A percentile compares a stretch with the other conserved stretches of the same genome.
These are phyloP conservation scores for Blastobotrys malaysiensis DNA, from an alignment of 1,139 yeast genomes.

Conservation along the genomic window DNA sequence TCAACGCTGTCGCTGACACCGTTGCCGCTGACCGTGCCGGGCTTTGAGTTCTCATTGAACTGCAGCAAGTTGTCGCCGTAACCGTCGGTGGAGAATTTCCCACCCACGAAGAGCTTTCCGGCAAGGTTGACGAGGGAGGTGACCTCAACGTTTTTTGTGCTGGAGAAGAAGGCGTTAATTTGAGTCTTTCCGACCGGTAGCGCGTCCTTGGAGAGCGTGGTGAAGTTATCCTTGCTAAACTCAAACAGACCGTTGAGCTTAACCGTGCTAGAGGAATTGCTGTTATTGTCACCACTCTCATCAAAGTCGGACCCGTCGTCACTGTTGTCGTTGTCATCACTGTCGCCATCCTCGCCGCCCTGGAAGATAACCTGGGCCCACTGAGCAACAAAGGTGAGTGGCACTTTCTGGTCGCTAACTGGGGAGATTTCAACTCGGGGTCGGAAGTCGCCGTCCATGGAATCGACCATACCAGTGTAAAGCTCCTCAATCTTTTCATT, in stretches of 20 bases:
- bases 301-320: conserved; percentile 17
- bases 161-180: conserved; percentile 48
- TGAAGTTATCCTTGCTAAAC: conserved; percentile 66
- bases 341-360: conserved; percentile 25
- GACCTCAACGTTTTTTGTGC: conserved; percentile 39
- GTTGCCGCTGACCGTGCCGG: conserved; percentile 20
- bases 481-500: conserved; percentile 75
- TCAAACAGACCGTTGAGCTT: conserved; percentile 74
- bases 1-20: conserved; percentile 41
- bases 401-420: conserved; percentile 36
- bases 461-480: conserved; percentile 62
- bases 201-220: conserved; percentile 35
- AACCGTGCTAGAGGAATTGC: conserved; percentile 26
- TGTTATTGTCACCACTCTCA: conserved; percentile 7
- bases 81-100: conserved; percentile 43
- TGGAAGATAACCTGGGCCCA: conserved; percentile 49
- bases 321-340: conserved; percentile 2
- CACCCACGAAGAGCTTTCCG: conserved; percentile 40
- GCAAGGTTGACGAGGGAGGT: conserved; percentile 31
- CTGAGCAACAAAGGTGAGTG: conserved; percentile 63
- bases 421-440: conserved; percentile 46
- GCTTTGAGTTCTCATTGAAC: conserved; percentile 15
- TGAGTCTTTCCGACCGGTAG: conserved; percentile 61
- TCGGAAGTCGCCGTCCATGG: conserved; percentile 38
- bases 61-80: conserved; percentile 10